A percentile compares a stretch with the other conserved stretches of the same genome.
phyloP scores from a whole-genome alignment of 495 filamentous ascomycete species.

The Sordaria brevicollis region DNA sequence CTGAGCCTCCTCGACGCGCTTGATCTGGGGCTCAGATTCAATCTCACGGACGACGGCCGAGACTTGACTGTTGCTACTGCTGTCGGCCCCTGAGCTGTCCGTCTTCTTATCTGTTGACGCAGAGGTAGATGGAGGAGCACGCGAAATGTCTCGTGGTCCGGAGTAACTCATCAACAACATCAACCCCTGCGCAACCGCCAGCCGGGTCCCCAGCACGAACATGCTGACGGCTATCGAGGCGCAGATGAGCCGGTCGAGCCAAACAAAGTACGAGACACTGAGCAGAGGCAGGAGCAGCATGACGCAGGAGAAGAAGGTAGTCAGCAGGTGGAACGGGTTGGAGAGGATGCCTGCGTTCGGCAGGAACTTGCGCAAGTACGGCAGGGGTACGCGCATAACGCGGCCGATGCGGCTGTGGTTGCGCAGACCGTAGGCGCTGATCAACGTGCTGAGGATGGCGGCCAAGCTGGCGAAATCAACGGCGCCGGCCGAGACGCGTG shows the following conservation, averaged over 20 bases:
- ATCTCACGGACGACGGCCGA: constrained; percentile 74
- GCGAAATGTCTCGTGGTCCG: constrained; percentile 2
- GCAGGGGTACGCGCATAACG: constrained; percentile 67
- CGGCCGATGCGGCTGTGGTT: constrained; percentile 93
- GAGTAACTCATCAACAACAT: constrained; percentile 91
- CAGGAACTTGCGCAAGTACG: constrained; percentile 44
- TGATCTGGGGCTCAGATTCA: constrained; percentile 64
- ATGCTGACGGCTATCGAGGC: constrained; percentile 70
- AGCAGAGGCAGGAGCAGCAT: constrained; percentile 79
- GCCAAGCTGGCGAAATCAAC: constrained; percentile 76
- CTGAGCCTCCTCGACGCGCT: constrained; percentile 71
- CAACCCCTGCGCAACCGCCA: constrained; percentile 74
- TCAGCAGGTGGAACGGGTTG: constrained; percentile 91
- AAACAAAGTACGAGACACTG: constrained; percentile 59
- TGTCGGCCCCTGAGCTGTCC: constrained; percentile 2
- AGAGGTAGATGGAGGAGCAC: background rate
- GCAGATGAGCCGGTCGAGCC: constrained; percentile 75
- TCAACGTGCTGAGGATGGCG: constrained; percentile 76
- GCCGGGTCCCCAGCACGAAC: constrained; percentile 71
- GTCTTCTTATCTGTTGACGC: background rate
- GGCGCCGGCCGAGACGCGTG: constrained; percentile 37
- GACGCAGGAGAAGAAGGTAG: constrained; percentile 69
- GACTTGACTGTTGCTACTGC: constrained; percentile 39
- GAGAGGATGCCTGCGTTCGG: constrained; percentile 57
- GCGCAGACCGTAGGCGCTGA: constrained; percentile 76